Percentiles rank a stretch among this genome's conserved stretches.
Evolutionary conservation across 2,329 filamentous ascomycete genomes (phyloP).

Genomic region (Cucurbitaria berberidis): DNA sequence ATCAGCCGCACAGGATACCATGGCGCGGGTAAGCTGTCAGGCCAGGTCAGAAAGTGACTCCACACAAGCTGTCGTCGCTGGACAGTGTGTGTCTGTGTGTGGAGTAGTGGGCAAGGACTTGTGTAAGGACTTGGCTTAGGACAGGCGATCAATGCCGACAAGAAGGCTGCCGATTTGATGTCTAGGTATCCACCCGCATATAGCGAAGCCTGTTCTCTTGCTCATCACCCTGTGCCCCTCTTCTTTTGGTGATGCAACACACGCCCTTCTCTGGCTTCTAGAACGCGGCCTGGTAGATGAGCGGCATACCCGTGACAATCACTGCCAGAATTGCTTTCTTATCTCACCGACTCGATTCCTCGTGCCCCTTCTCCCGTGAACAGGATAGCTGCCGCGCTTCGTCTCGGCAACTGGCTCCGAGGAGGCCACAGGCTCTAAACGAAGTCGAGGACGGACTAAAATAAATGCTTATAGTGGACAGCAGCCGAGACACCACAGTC

Average conservation of each 20-base stretch:
- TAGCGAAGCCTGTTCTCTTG: constrained; percentile 24
- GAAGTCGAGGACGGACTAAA: constrained; percentile 29
- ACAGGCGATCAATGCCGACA: constrained; percentile 28
- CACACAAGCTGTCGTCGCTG: constrained; percentile 17
- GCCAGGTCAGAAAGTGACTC: constrained; percentile 19
- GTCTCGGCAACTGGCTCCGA: constrained; percentile 35
- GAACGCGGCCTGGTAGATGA: constrained; percentile 26
- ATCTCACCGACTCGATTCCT: constrained; percentile 18
- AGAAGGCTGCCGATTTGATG: constrained; percentile 38
- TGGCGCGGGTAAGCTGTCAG: constrained; percentile 20
- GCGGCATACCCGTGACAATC: constrained; percentile 38
- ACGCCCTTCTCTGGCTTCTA: constrained; percentile 15
- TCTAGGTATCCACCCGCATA: constrained; percentile 36
- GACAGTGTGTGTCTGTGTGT: too few relatives aligned
- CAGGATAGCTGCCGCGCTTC: constrained; percentile 29
- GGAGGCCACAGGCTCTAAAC: constrained; percentile 26
- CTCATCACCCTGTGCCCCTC: constrained; percentile 13
- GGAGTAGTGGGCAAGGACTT: constrained; percentile 14
- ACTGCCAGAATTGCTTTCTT: constrained; percentile 24
- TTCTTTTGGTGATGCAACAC: constrained; percentile 27
- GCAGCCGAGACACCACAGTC: constrained; percentile 5
- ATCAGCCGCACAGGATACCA: constrained; percentile 28
- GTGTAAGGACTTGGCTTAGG: too few relatives aligned
- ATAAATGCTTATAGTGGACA: constrained; percentile 11
- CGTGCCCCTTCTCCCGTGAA: constrained; percentile 24